Base-by-base conservation (phyloP, 495 filamentous ascomycete genomes). In the Recurvomyces mirabilis region DNA sequence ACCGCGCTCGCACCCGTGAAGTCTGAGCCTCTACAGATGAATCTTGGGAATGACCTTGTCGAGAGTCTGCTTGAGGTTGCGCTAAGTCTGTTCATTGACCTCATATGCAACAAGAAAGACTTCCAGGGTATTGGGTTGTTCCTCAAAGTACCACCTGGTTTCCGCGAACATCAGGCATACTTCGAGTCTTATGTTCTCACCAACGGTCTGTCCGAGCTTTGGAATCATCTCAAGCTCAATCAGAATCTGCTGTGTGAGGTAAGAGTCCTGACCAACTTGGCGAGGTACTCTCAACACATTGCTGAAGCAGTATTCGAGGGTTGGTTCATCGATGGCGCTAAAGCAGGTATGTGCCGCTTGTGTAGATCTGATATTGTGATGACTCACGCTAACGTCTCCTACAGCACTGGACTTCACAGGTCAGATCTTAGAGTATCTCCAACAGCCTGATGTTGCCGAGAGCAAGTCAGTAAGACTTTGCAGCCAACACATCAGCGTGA, bases 271-370 rank as follows among this genome's bases (percentile, higher is more conserved):
- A 86, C 79, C 22, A 98, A 95, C 52, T 69, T 98, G 56, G 73
- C 80, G 1, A 77, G 87, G 15, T 82, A 93, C 43, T 73, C 78
- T 20, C 67, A 74, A 0, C 84, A 94, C 57, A 71, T 94, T 55
- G 73, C 77, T 0, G 93, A 98, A 63, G 84, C 85, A 22, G 77
- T 94, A 13, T 94, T 86, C 52, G 91, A 98, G 63, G 91, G 91
- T 23, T 94, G 86, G 85, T 94, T 95, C 55, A 72, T 94, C 32
- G 77, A 87, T 47, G 91, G 89, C 4, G 85, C 81, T 9, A 78
- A 84, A 39, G 67, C 77, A 38, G 32, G 32, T 35, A 14, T n/a
- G n/a, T n/a, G n/a, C n/a, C n/a, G n/a, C n/a, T n/a, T n/a, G n/a
- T n/a, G n/a, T n/a, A n/a, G n/a, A n/a, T n/a, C n/a, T n/a, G n/a